Evolutionary conservation across 2,329 filamentous ascomycete species (phyloP).

Genomic region (Aspergillus chevalieri): DNA sequence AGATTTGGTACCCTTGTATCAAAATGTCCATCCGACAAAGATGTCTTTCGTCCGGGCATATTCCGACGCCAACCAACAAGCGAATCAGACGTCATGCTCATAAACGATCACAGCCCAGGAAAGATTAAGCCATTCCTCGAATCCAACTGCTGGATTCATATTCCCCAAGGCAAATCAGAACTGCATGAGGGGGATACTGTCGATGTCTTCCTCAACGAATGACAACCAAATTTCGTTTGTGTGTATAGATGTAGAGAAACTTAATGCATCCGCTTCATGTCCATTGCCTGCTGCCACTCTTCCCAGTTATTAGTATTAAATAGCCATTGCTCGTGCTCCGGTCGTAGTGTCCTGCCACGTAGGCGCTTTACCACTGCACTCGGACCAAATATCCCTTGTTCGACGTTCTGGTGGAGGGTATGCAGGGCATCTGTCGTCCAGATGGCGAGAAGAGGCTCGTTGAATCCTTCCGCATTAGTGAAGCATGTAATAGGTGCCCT

Average conservation of each 20-base stretch:
- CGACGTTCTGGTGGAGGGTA: slow-evolving; percentile 14
- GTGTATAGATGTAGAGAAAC: too few relatives aligned
- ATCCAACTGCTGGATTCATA: slow-evolving; percentile 21
- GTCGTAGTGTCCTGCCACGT: slow-evolving; percentile 9
- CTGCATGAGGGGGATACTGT: slow-evolving; percentile 10
- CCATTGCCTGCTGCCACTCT: slow-evolving; percentile 41
- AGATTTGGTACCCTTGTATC: background rate
- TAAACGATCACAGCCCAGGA: slow-evolving; percentile 15
- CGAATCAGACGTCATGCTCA: slow-evolving; percentile 7
- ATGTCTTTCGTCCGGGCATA: slow-evolving; percentile 8
- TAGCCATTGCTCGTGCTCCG: slow-evolving; percentile 10
- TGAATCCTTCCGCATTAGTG: slow-evolving; percentile 20
- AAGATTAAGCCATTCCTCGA: slow-evolving; percentile 18
- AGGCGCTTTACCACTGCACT: slow-evolving; percentile 12
- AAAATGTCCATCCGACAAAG: slow-evolving; percentile 1
- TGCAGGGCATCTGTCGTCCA: slow-evolving; percentile 29
- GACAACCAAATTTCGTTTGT: background rate
- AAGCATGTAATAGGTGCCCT: slow-evolving; percentile 31
- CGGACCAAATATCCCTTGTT: slow-evolving; percentile 10
- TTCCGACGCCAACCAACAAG: background rate
- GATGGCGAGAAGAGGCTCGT: slow-evolving; percentile 32
- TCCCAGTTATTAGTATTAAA: slow-evolving; percentile 20
- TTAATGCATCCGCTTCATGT: slow-evolving; percentile 20
- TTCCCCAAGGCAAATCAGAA: slow-evolving; percentile 9
- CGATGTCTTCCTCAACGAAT: slow-evolving; percentile 4